These are phyloP conservation scores for Vanrija humicola DNA, from an alignment of 1,284 basidiomycete species.

Conservation along the genomic window DNA sequence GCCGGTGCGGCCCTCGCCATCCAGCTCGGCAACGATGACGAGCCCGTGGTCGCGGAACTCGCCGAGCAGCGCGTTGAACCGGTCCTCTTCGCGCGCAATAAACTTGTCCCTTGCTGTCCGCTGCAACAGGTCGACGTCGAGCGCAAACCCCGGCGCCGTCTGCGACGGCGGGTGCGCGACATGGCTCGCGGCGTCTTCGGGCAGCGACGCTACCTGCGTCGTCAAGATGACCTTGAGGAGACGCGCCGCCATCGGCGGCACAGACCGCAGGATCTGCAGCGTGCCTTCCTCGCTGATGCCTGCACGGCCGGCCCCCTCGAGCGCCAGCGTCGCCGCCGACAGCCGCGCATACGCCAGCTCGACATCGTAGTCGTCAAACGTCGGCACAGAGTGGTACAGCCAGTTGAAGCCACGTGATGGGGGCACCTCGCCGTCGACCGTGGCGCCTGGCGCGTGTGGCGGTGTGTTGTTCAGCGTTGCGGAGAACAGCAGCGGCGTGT, in stretches of 20 bases:
- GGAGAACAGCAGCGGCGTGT: slow-evolving; percentile 68
- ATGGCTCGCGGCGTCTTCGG: slow-evolving; percentile 36
- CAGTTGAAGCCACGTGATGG: slow-evolving; percentile 63
- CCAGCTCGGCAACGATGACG: slow-evolving; percentile 56
- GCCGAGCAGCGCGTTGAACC: slow-evolving; percentile 70
- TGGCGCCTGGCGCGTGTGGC: slow-evolving; percentile 14
- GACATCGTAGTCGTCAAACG: slow-evolving; percentile 71
- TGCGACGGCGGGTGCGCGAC: slow-evolving; percentile 16
- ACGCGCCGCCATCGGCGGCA: slow-evolving; percentile 78
- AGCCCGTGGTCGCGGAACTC: slow-evolving; percentile 87
- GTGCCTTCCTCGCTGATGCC: slow-evolving; percentile 75
- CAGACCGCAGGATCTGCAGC: slow-evolving; percentile 74
- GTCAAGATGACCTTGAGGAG: slow-evolving; percentile 66
- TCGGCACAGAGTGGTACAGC: slow-evolving; percentile 84
- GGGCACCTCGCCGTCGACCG: slow-evolving; percentile 16
- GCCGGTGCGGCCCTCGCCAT: slow-evolving; percentile 39
- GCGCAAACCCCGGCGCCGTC: slow-evolving; percentile 40
- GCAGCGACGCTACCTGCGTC: slow-evolving; percentile 61
- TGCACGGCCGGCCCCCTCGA: slow-evolving; percentile 30
- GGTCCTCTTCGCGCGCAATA: slow-evolving; percentile 78
- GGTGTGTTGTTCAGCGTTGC: slow-evolving; percentile 33
- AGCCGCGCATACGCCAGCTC: slow-evolving; percentile 58
- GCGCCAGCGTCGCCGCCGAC: slow-evolving; percentile 24
- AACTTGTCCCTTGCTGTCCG: slow-evolving; percentile 60
- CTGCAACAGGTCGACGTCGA: slow-evolving; percentile 45